phyloP scores from a whole-genome alignment of 345 rosid genomes.

The Clarkia xantiana region DNA sequence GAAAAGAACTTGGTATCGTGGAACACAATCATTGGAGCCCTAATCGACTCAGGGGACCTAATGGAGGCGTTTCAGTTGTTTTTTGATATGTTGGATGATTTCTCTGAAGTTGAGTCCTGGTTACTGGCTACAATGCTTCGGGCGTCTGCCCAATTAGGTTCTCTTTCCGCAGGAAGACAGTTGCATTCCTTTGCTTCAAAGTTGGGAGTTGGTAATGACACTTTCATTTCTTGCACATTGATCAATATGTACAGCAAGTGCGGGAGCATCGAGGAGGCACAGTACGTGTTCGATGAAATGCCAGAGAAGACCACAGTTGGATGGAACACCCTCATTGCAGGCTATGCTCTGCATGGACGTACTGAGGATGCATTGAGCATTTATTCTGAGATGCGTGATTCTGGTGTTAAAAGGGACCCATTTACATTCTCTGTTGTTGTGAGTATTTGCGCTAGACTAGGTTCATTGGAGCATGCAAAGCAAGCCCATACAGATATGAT shows the following conservation, averaged over 20 bases:
- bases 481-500: slow-evolving; percentile 72
- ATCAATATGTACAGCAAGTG: slow-evolving; percentile 86
- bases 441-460: slow-evolving; percentile 56
- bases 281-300: slow-evolving; percentile 51
- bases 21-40: slow-evolving; percentile 44
- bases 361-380: slow-evolving; percentile 64
- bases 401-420: slow-evolving; percentile 55
- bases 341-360: slow-evolving; percentile 71
- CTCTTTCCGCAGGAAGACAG: slow-evolving; percentile 43
- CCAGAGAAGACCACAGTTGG: slow-evolving; percentile 65
- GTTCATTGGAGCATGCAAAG: slow-evolving; percentile 53
- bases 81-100: slow-evolving; percentile 62
- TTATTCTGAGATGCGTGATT: slow-evolving; percentile 57
- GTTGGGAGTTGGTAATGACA: slow-evolving; percentile 29
- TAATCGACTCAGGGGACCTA: slow-evolving; percentile 46
- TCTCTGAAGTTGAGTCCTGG: slow-evolving; percentile 42
- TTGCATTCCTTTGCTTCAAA: slow-evolving; percentile 54
- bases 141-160: slow-evolving; percentile 58
- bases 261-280: slow-evolving; percentile 73
- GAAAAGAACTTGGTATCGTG: slow-evolving; percentile 53
- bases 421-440: slow-evolving; percentile 66
- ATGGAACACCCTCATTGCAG: slow-evolving; percentile 69
- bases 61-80: slow-evolving; percentile 53
- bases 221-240: slow-evolving; percentile 62
- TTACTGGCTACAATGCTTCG: slow-evolving; percentile 45